Evolutionary conservation across 1,139 yeast species (phyloP), one percentile per base, ranked within the genome.

Genomic region (Protomyces pachydermus): DNA sequence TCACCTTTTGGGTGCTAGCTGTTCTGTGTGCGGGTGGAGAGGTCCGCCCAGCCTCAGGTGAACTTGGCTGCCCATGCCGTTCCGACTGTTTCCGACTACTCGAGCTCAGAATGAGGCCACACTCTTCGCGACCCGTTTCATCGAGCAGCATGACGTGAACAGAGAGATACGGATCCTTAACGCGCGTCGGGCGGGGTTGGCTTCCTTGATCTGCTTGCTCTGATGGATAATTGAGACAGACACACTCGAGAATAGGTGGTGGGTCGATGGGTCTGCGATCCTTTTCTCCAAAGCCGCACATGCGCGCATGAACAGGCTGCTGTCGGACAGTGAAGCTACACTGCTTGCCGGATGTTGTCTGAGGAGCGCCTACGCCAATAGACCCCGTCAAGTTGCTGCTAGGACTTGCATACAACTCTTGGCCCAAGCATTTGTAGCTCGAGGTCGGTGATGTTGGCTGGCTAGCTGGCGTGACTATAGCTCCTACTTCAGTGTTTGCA

Each of bases 231-330:
- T 35, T n/a, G 28, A 23, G 54, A 6, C 25, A 23, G n/a, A 51
- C 35, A 18, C 57, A 53, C 18, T 61, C 63, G 23, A 61, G 32
- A 8, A 61, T 34, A 3, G 65, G 65, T 14, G 65, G 57, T 14
- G 65, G 65, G 28, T 57, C 62, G 8, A 61, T 25, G 6, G 62
- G 56, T 12, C 65, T 23, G n/a, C 65, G 56, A 48, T 61, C 65
- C 35, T 61, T 61, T 39, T 61, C 63, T 6, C 65, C 65, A 35
- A 61, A 61, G 18, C 65, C 65, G 35, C 65, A 61, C 65, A 61
- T 61, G 25, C 65, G 65, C 3, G 65, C 65, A 1, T 38, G 62
- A 14, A 56, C 20, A 14, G 65, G 65, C 39, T 61, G 63, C 32
- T 61, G 65, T 10, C 57, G 57, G 14, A 50, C 14, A 5, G n/a